phyloP scores from a whole-genome alignment of 148 eudicot species.

The Dianthus caryophyllus region DNA sequence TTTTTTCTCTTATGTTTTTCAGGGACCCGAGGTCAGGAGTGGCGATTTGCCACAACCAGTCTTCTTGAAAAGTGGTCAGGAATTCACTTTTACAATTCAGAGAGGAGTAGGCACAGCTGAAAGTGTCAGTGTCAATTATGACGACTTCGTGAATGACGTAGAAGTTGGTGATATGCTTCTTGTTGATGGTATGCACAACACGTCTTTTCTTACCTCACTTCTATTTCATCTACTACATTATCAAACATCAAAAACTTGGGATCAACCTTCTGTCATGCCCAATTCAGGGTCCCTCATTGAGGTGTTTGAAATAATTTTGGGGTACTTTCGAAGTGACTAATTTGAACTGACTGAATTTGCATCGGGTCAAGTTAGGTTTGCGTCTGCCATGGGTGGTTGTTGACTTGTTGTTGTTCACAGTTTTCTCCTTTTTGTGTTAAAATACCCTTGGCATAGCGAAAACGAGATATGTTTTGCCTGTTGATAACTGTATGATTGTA shows the following conservation, averaged over 20 bases:
- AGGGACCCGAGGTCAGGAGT: constrained; percentile 99
- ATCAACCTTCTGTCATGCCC: neutral
- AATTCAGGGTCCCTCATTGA: too few species aligned
- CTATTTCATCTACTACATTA: neutral
- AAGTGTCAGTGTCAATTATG: constrained; percentile 95
- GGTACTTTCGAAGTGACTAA: too few species aligned
- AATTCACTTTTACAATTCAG: constrained; percentile 83
- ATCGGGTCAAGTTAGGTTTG: too few species aligned
- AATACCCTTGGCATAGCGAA: neutral
- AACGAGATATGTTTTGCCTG: neutral
- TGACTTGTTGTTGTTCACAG: too few species aligned
- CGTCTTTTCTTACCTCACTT: neutral
- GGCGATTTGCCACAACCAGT: constrained; percentile 98
- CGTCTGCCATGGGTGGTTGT: too few species aligned
- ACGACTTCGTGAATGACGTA: constrained; percentile 94
- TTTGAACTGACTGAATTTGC: too few species aligned
- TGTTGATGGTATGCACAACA: constrained; percentile 70
- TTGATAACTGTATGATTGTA: neutral
- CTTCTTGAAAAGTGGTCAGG: constrained; percentile 63
- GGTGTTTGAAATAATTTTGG: too few species aligned
- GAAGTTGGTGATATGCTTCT: constrained; percentile 94
- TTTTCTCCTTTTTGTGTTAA: too few species aligned
- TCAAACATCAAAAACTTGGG: neutral
- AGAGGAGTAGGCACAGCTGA: constrained; percentile 94
- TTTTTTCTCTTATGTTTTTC: constrained; percentile 7